A percentile compares a stretch with the other conserved stretches of the same genome.
Evolutionary conservation across 768 basidiomycete genomes (phyloP).

Genomic region (Tricholoma terreum): DNA sequence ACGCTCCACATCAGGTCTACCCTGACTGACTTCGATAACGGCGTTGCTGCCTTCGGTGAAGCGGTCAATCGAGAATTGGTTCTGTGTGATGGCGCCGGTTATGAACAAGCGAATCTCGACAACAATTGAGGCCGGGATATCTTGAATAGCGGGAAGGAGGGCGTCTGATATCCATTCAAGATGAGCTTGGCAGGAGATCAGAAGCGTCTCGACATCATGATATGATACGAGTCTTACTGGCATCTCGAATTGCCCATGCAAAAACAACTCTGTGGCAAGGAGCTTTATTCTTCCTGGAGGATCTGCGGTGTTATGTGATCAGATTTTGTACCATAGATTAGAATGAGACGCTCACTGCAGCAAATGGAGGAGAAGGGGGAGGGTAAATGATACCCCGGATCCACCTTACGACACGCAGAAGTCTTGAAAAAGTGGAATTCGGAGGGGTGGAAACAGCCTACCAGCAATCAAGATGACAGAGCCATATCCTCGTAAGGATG

Average conservation of each 20-base stretch:
- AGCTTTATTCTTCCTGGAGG: neutral
- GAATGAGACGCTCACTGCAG: conserved; percentile 36
- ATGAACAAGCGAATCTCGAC: conserved; percentile 20
- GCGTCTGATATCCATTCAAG: conserved; percentile 28
- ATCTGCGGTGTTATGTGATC: neutral
- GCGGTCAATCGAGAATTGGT: conserved; percentile 2
- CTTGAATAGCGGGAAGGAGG: conserved; percentile 14
- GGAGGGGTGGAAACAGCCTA: too few species aligned
- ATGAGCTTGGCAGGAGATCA: conserved; percentile 16
- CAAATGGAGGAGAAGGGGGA: conserved; percentile 42
- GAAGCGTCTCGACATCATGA: neutral
- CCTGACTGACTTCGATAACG: conserved; percentile 26
- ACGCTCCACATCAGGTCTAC: conserved; percentile 40
- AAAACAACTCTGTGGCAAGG: conserved; percentile 22
- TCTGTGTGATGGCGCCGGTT: conserved; percentile 3
- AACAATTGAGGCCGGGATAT: neutral
- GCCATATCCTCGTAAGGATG: conserved; percentile 38
- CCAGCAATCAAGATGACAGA: conserved; percentile 49
- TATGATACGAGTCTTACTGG: conserved; percentile 21
- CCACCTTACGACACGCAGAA: too few species aligned
- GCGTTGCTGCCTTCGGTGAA: conserved; percentile 8
- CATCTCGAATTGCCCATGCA: conserved; percentile 41
- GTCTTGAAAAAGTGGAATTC: too few species aligned
- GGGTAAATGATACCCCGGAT: conserved; percentile 46
- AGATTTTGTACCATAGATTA: neutral